These are phyloP conservation scores for Penicillium maclennaniae DNA, from an alignment of 495 filamentous ascomycete genomes.

Conservation along the genomic window DNA sequence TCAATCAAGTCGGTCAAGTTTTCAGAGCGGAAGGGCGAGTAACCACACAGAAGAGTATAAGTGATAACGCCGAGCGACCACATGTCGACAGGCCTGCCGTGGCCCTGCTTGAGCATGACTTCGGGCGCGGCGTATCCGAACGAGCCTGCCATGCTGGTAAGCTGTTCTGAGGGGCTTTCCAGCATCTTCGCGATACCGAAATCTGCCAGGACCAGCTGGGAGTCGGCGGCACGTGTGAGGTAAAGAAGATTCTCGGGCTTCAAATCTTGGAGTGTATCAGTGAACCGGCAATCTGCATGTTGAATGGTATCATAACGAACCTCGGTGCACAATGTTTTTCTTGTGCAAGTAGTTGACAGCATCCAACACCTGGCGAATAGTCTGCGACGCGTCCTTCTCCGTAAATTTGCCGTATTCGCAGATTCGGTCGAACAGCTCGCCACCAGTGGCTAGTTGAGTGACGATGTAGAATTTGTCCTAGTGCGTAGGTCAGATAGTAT, in stretches of 20 bases:
- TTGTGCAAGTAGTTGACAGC: constrained; percentile 93
- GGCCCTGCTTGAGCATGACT: constrained; percentile 96
- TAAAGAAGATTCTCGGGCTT: constrained; percentile 99
- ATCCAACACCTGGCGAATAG: constrained; percentile 90
- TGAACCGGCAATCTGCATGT: not conserved
- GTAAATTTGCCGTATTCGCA: constrained; percentile 98
- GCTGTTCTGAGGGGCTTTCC: constrained; percentile 79
- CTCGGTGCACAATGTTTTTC: constrained; percentile 95
- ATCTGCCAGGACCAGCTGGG: constrained; percentile 88
- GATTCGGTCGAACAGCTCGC: constrained; percentile 97
- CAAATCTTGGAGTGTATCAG: constrained; percentile 60
- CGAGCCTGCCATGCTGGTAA: constrained; percentile 98
- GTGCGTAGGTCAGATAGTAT: constrained; percentile 7
- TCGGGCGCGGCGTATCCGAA: constrained; percentile 98
- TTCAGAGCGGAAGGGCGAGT: constrained; percentile 96
- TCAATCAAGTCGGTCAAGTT: constrained; percentile 91
- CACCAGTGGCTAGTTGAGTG: constrained; percentile 91
- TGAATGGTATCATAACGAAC: constrained; percentile 39
- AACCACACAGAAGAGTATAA: constrained; percentile 98
- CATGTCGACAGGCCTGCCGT: constrained; percentile 99
- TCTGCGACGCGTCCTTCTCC: constrained; percentile 96
- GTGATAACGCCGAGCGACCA: constrained; percentile 99
- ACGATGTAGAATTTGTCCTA: constrained; percentile 99
- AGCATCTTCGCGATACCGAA: constrained; percentile 99
- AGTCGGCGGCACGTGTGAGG: constrained; percentile 68